Conservation (phyloP, 345 rosid genomes). For the Moricandia moricandioides region DNA sequence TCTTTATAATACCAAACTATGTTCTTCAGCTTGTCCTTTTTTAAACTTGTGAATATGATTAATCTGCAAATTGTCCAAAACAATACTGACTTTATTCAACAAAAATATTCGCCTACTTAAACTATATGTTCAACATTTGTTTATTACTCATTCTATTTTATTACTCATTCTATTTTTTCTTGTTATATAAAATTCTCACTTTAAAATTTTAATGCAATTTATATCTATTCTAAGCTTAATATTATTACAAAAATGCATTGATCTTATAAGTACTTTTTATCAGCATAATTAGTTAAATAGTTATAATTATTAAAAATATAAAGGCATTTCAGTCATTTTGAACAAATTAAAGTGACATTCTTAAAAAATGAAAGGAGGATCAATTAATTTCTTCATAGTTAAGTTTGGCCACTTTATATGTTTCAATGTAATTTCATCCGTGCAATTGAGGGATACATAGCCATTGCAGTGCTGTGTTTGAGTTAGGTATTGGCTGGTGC, state of each 20-base stretch:
- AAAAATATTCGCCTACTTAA: neutral
- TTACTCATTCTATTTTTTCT: too few species aligned
- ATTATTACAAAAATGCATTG: too few species aligned
- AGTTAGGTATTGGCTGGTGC: neutral
- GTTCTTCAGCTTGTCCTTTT: conserved; percentile 15
- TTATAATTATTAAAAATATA: too few species aligned
- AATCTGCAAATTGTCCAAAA: neutral
- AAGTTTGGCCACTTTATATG: neutral
- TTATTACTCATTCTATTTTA: too few species aligned
- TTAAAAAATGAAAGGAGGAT: too few species aligned
- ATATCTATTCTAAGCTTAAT: too few species aligned
- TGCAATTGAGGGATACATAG: neutral
- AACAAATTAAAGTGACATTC: too few species aligned
- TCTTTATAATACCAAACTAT: conserved; percentile 26
- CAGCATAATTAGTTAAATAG: too few species aligned
- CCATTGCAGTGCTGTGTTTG: neutral
- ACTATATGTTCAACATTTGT: neutral
- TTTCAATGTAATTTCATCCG: neutral
- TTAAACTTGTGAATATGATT: conserved; percentile 9
- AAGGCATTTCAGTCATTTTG: too few species aligned
- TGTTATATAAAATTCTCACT: too few species aligned
- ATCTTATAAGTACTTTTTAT: too few species aligned
- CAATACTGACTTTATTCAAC: conserved; percentile 1
- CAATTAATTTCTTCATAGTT: neutral
- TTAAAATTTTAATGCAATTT: too few species aligned